These are phyloP conservation scores for Mycena belliarum DNA, from an alignment of 768 basidiomycete genomes.

Conservation along the genomic window DNA sequence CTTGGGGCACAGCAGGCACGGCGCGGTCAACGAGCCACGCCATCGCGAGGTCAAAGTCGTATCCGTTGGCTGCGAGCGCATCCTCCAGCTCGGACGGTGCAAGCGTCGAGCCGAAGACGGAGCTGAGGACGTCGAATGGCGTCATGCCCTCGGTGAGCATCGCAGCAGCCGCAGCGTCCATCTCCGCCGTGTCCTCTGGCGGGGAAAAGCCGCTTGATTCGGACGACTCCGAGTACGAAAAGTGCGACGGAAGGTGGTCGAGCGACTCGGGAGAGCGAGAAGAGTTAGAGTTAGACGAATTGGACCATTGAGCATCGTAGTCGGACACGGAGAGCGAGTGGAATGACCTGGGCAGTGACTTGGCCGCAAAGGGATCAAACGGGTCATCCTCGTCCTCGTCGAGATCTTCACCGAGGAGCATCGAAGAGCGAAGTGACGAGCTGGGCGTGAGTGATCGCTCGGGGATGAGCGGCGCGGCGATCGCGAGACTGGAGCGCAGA, in stretches of 20 bases:
- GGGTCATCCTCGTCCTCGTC: slow-evolving; percentile 78
- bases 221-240: slow-evolving; percentile 19
- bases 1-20: slow-evolving; percentile 46
- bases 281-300: slow-evolving; percentile 49
- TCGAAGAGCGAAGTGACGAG: slow-evolving; percentile 65
- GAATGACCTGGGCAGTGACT: slow-evolving; percentile 54
- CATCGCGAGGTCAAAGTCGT: slow-evolving; percentile 96
- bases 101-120: slow-evolving; percentile 89
- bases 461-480: slow-evolving; percentile 86
- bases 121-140: slow-evolving; percentile 92
- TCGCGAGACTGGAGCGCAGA: slow-evolving; percentile 81
- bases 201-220: slow-evolving; percentile 26
- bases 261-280: slow-evolving; percentile 40
- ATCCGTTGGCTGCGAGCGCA: slow-evolving; percentile 82
- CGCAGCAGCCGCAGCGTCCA: slow-evolving; percentile 54
- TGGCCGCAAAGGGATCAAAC: slow-evolving; percentile 73
- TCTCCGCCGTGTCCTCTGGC: slow-evolving; percentile 28
- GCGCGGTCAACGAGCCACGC: slow-evolving; percentile 86
- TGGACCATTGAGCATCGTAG: slow-evolving; percentile 58
- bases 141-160: slow-evolving; percentile 92
- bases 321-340: slow-evolving; percentile 65
- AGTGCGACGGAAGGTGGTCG: slow-evolving; percentile 30
- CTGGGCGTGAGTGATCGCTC: slow-evolving; percentile 74
- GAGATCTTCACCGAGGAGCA: slow-evolving; percentile 54
- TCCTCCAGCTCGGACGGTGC: slow-evolving; percentile 93